Evolutionary conservation across 2,329 filamentous ascomycete species (phyloP).

Genomic region (Trichoderma sp.): DNA sequence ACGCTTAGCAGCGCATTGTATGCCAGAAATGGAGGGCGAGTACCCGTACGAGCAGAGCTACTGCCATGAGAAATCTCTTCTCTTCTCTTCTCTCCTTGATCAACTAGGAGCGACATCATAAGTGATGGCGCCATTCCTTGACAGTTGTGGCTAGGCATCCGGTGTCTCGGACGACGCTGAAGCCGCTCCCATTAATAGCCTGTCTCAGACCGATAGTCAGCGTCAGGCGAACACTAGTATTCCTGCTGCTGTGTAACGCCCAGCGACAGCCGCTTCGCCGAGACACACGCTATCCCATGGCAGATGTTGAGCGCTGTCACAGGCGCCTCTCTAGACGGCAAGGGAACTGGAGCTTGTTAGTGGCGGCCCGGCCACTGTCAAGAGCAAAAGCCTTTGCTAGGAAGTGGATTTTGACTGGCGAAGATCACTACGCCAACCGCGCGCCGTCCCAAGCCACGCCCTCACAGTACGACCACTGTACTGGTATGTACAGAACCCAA

Average conservation of each 20-base stretch:
- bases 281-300: background rate
- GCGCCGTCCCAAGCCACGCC: conserved; percentile 6
- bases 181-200: background rate
- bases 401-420: background rate
- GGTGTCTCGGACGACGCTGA: background rate
- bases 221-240: background rate
- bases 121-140: background rate
- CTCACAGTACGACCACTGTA: conserved; percentile 11
- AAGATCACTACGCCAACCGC: conserved; percentile 15
- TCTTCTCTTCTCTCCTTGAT: background rate
- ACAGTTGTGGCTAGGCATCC: background rate
- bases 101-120: background rate
- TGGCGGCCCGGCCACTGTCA: background rate
- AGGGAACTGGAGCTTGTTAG: background rate
- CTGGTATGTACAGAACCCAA: background rate
- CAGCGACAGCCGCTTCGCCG: background rate
- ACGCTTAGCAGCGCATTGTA: background rate
- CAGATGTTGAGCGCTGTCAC: background rate
- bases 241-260: background rate
- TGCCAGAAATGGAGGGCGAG: background rate
- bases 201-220: conserved; percentile 3
- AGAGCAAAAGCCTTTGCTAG: background rate
- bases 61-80: background rate
- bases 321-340: background rate
- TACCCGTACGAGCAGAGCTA: background rate